Evolutionary conservation across 257 asterid genomes (phyloP), one percentile per base, ranked within the genome.

Genomic region (Fraxinus anomala): DNA sequence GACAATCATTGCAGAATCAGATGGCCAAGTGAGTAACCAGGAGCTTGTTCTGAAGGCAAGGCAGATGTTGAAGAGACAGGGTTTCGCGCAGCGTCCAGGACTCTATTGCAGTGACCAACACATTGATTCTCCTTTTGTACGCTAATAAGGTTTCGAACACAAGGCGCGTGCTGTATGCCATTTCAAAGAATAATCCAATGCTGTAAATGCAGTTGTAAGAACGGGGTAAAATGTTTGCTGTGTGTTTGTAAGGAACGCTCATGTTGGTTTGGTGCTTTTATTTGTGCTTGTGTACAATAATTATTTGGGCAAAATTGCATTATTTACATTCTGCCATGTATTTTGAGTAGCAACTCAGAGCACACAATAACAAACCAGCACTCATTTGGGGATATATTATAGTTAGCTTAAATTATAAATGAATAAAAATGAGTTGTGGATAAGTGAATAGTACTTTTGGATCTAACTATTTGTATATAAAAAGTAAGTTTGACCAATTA

Each of bases 21-120:
- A 88, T 73, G 97, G 96, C 4, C 72, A 34, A 24, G 72, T 95
- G 16, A 89, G 91, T 49, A 90, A 95, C 78, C 88, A 87, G 70
- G 93, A 93, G 73, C 83, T 95, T 80, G 99, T 95, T 19, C 42
- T 42, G 40, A 91, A 84, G 88, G 96, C 97, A 0, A 90, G 98
- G 87, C 81, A 82, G 75, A 66, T 87, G 51, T 81, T 93, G 92
- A 86, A 89, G 93, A 88, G 75, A 24, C 97, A 93, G 70, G 99
- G 99, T 14, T 95, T 86, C 81, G 85, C 96, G 28, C 99, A 94
- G 82, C 92, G 91, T 1, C 99, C 99, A 0, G 99, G 99, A 67
- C 92, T 94, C 13, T 94, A 94, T 72, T 94, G 99, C 85, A 70
- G 94, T 23, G 99, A 95, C 74, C 30, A 79, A 51, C 97, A 90